These are phyloP conservation scores for Myriosclerotinia curreyana DNA, from an alignment of 2,329 filamentous ascomycete genomes.

Conservation along the genomic window DNA sequence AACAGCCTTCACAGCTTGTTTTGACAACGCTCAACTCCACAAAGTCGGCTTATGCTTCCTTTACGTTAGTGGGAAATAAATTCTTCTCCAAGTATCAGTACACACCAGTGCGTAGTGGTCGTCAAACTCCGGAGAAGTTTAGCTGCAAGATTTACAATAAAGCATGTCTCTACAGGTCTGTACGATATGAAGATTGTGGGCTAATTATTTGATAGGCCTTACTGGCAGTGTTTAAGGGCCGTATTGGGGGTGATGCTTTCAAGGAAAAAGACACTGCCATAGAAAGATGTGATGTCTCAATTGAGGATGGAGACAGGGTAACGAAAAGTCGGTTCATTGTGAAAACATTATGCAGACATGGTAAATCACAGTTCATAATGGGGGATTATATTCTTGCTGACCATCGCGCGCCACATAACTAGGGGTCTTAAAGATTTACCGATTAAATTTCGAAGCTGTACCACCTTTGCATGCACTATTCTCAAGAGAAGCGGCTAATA, in stretches of 20 bases:
- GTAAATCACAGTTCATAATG: slow-evolving; percentile 41
- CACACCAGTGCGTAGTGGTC: slow-evolving; percentile 43
- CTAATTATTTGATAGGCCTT: slow-evolving; percentile 50
- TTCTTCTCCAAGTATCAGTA: slow-evolving; percentile 75
- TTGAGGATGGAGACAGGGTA: slow-evolving; percentile 67
- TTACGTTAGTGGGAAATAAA: slow-evolving; percentile 61
- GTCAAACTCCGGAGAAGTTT: slow-evolving; percentile 50
- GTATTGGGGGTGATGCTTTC: slow-evolving; percentile 55
- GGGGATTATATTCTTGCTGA: slow-evolving; percentile 11
- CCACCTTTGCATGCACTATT: slow-evolving; percentile 77
- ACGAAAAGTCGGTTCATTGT: slow-evolving; percentile 69
- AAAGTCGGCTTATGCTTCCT: slow-evolving; percentile 74
- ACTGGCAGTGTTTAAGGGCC: slow-evolving; percentile 70
- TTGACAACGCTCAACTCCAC: slow-evolving; percentile 76
- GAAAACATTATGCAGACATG: slow-evolving; percentile 71
- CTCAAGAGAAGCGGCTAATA: slow-evolving; percentile 60
- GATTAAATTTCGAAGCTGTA: slow-evolving; percentile 69
- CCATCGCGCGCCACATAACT: background rate
- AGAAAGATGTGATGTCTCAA: slow-evolving; percentile 69
- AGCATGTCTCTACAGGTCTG: slow-evolving; percentile 41
- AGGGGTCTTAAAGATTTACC: slow-evolving; percentile 75
- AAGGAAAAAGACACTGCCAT: slow-evolving; percentile 66
- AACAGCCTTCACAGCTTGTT: slow-evolving; percentile 52
- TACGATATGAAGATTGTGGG: background rate
- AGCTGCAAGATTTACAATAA: slow-evolving; percentile 73